Base-by-base conservation (phyloP, 345 rosid species). In the Bruguiera sexangula region DNA sequence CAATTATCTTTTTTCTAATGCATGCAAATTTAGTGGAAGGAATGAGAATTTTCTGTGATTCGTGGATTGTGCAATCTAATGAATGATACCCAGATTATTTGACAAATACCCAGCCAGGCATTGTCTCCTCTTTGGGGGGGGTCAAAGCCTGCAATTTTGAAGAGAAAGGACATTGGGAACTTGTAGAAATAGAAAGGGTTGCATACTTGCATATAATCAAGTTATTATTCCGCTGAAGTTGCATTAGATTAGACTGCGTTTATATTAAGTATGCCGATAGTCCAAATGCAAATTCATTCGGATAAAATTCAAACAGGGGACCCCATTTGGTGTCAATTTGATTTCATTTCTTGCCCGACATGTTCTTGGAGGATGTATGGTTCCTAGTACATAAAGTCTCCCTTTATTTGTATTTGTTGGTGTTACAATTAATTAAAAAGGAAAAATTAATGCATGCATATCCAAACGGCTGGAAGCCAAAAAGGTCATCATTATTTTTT, bases 321-420 rank as follows among this genome's bases (percentile, higher is more conserved):
- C 8, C 68, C 64, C 20, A 51, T 67, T 29, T 37, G 62, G 29
- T 19, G 60, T 32, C 60, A 70, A 70, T 36, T 54, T 37, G 20
- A 22, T 34, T 39, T 55, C 63, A 62, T 66, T 36, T 59, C 57
- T 21, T 37, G 51, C 34, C 26, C 46, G 37, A 66, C 31, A 73
- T 58, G 59, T 61, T 56, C 73, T 22, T 29, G 31, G 58, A 48
- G 8, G 39, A 4, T 32, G 8, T 56, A 19, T 43, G 69, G n/a
- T 22, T 55, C 21, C 11, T 36, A 53, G n/a, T 34, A 18, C 18
- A 56, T n/a, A 8, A 53, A 11, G 32, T 65, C 51, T 58, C 20
- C 18, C 10, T 65, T 6, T 65, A 73, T 32, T 59, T 50, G 52
- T 73, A 29, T 66, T 48, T 48, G 21, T 57, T 16, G 22, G 59